Evolutionary conservation across 768 basidiomycete genomes (phyloP), one percentile per base, ranked within the genome.

Genomic region (Collybiopsis luxurians): DNA sequence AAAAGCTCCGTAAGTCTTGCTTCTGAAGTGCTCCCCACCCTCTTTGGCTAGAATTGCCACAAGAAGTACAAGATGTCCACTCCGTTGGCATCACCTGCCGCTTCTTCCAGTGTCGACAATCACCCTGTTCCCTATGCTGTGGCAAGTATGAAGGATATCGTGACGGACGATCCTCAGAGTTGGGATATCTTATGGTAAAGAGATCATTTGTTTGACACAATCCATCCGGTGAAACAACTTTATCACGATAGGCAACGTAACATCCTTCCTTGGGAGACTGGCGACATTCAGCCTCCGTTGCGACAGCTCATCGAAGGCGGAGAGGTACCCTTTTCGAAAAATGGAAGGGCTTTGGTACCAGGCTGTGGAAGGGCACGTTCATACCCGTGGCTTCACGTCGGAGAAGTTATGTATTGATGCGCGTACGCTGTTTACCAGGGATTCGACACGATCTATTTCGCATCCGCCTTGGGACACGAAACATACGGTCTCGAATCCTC

Each of bases 231-330:
- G n/a, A n/a, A n/a, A n/a, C n/a, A 2, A 52, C 5, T 26, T 3
- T 39, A 38, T 24, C 26, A 17, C 49, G 7, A 39, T 17, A 59
- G 84, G 83, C 71, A 79, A 63, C 61, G 67, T 0, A 71, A 73
- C 0, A 53, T 82, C 1, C 86, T 83, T 0, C 87, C 88, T 1
- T 90, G 88, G 87, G 87, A 89, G 59, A 64, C 65, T 7, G 80
- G 84, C 2, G 67, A 71, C 3, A 62, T 73, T 3, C 86, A 88
- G 60, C 85, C 82, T 5, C 76, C 85, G 1, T 70, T 89, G 53
- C 68, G 66, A 27, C 81, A 84, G 49, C 66, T 85, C 1, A 64
- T 88, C 23, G 71, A 79, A 45, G 76, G 77, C 1, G 71, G 71
- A 17, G 67, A 72, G 27, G 61, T 84, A 15, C 66, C 74, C 0